Evolutionary conservation across 305 asterid species (phyloP).

Genomic region (Fraxinus velutina): DNA sequence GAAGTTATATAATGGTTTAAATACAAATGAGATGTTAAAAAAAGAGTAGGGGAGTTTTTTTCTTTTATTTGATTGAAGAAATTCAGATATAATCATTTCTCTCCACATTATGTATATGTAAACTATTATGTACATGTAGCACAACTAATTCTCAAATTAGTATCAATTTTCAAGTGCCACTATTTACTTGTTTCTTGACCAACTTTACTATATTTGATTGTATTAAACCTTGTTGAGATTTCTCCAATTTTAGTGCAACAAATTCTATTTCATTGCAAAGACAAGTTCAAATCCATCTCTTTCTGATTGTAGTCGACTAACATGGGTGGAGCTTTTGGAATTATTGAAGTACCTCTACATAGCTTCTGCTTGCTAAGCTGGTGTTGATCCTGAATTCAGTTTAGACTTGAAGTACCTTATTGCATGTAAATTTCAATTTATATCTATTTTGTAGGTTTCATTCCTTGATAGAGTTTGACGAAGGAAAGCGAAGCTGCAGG

Average conservation of each 20-base stretch:
- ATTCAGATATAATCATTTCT: too few relatives aligned
- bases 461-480: constrained; percentile 46
- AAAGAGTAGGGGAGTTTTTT: background rate
- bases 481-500: constrained; percentile 53
- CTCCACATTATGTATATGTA: background rate
- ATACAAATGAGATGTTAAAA: too few relatives aligned
- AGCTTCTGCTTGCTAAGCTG: background rate
- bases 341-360: background rate
- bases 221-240: background rate
- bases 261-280: background rate
- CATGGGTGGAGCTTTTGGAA: background rate
- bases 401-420: background rate
- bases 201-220: background rate
- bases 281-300: background rate
- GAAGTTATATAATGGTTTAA: too few relatives aligned
- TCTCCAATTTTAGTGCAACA: background rate
- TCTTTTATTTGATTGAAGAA: background rate
- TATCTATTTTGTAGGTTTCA: constrained; percentile 32
- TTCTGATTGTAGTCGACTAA: background rate
- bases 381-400: background rate
- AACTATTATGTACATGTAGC: too few relatives aligned
- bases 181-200: background rate
- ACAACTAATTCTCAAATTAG: background rate
- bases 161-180: background rate
- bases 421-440: background rate